Evolutionary conservation across 352 stramenopile genomes (phyloP).

Genomic region (Globisporangium megalacanthum): DNA sequence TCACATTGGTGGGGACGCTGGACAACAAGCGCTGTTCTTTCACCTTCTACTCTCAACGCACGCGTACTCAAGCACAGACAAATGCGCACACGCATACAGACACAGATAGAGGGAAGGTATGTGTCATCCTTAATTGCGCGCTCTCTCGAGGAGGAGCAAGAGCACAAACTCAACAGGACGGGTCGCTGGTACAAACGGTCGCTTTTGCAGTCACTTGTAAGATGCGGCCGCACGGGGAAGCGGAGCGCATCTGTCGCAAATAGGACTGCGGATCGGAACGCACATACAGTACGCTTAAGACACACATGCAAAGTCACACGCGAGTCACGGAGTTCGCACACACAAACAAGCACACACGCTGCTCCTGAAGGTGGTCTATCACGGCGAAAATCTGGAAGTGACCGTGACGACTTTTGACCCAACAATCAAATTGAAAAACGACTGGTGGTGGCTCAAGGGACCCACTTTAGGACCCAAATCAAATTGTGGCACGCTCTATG

Average conservation of each 20-base stretch:
- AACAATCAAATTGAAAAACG: conserved; percentile 6
- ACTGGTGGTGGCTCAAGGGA: conserved; percentile 6
- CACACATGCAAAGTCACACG: conserved; percentile 6
- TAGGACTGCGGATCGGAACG: conserved; percentile 48
- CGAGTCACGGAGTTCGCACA: neutral
- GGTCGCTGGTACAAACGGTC: conserved; percentile 79
- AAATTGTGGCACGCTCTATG: neutral
- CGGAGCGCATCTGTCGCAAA: conserved; percentile 77
- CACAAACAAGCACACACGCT: conserved; percentile 1
- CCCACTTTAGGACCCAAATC: conserved; percentile 5
- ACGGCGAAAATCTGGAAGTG: too few species aligned
- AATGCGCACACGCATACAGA: neutral
- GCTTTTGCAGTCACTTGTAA: conserved; percentile 85
- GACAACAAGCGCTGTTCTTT: neutral
- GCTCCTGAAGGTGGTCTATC: too few species aligned
- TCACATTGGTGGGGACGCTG: neutral
- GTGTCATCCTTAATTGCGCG: conserved; percentile 81
- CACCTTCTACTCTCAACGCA: neutral
- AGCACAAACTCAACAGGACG: conserved; percentile 82
- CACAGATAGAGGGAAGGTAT: conserved; percentile 10
- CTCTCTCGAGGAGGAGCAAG: conserved; percentile 59
- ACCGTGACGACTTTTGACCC: too few species aligned
- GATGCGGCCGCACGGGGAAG: conserved; percentile 57
- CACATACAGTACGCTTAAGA: neutral
- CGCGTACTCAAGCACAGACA: neutral